phyloP scores from a whole-genome alignment of 1,139 yeast genomes.

The Sugiyamaella grinbergsii region DNA sequence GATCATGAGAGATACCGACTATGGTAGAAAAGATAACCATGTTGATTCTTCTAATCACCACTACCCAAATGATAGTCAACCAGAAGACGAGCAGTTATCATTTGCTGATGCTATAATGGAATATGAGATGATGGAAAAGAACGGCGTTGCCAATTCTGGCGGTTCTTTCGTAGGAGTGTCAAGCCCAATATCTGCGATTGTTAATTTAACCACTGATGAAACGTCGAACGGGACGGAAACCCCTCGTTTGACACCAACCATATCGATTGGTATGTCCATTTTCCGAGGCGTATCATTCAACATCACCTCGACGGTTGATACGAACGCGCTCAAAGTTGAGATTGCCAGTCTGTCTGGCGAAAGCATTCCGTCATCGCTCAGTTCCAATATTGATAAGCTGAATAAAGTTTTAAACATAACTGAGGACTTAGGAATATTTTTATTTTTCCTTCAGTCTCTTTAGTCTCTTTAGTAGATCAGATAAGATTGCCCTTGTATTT shows the following conservation, averaged over 20 bases:
- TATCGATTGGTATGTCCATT: conserved; percentile 6
- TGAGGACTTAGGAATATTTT: conserved; percentile 16
- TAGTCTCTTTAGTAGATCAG: neutral
- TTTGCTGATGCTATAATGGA: conserved; percentile 33
- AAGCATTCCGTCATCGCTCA: neutral
- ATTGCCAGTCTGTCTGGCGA: neutral
- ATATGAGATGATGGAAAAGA: conserved; percentile 21
- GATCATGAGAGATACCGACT: neutral
- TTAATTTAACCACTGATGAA: conserved; percentile 10
- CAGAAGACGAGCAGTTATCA: conserved; percentile 23
- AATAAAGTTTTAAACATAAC: conserved; percentile 9
- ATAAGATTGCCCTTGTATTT: too few relatives aligned
- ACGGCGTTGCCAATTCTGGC: neutral
- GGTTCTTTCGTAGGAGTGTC: neutral
- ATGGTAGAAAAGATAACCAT: neutral
- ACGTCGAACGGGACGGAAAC: neutral
- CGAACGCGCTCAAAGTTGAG: neutral
- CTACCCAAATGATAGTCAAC: conserved; percentile 3
- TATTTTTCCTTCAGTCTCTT: conserved; percentile 9
- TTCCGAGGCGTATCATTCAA: conserved; percentile 10
- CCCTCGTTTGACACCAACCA: neutral
- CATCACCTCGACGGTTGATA: neutral
- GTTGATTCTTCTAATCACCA: conserved; percentile 2
- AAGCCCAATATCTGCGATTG: conserved; percentile 9
- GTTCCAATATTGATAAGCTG: conserved; percentile 1